These are phyloP conservation scores for Coemansia sp. DNA, from an alignment of 192 early-diverging fungal genomes.

Conservation along the genomic window DNA sequence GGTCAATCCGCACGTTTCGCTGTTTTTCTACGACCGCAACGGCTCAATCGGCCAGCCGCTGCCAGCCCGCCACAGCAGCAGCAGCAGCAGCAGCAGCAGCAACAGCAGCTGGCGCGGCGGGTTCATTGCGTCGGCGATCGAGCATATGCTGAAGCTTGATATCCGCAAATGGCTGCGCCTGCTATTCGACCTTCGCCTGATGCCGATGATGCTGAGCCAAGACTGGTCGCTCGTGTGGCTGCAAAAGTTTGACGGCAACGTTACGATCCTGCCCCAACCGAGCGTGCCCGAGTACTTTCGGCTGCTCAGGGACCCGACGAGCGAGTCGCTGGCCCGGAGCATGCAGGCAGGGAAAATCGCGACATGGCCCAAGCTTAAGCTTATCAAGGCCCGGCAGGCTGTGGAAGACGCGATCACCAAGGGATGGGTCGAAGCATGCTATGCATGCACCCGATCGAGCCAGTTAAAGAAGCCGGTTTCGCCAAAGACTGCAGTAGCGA, in stretches of 20 bases:
- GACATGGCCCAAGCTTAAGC: slow-evolving; percentile 75
- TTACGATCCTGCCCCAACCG: slow-evolving; percentile 75
- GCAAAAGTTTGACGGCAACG: slow-evolving; percentile 88
- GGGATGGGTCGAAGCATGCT: slow-evolving; percentile 17
- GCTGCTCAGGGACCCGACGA: slow-evolving; percentile 65
- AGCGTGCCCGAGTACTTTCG: slow-evolving; percentile 61
- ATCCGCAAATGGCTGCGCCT: slow-evolving; percentile 83
- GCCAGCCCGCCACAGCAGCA: slow-evolving; percentile 64
- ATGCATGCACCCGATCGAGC: slow-evolving; percentile 9
- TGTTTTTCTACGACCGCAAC: slow-evolving; percentile 84
- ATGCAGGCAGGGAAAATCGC: slow-evolving; percentile 60
- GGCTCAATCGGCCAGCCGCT: slow-evolving; percentile 74
- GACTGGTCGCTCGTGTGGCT: slow-evolving; percentile 83
- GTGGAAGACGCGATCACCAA: slow-evolving; percentile 67
- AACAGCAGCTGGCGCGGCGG: slow-evolving; percentile 87
- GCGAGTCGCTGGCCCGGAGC: slow-evolving; percentile 54
- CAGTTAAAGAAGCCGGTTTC: slow-evolving; percentile 1
- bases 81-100: slow-evolving; percentile 65
- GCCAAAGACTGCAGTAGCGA: slow-evolving; percentile 1
- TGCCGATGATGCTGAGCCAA: slow-evolving; percentile 72
- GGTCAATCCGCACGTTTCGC: slow-evolving; percentile 84
- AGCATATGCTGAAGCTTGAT: slow-evolving; percentile 81
- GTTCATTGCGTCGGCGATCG: slow-evolving; percentile 74
- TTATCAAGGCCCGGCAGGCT: slow-evolving; percentile 70
- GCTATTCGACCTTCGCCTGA: slow-evolving; percentile 71